These are phyloP conservation scores for Sutorius australiensis DNA, from an alignment of 768 basidiomycete species.

Conservation along the genomic window DNA sequence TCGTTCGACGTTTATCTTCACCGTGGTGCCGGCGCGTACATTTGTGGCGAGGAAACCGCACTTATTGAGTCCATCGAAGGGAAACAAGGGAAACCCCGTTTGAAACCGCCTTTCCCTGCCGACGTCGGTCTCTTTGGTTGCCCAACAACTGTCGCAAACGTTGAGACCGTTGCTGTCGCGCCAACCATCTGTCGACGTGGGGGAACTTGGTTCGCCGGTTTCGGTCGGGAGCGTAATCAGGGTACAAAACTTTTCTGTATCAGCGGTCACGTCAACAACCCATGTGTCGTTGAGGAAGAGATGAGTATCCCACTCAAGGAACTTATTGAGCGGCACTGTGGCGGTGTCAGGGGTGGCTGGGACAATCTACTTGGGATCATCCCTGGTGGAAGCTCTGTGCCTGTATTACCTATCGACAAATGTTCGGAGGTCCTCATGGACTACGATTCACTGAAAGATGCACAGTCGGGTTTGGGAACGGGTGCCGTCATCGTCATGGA, in stretches of 20 bases:
- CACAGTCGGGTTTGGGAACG: constrained; percentile 94
- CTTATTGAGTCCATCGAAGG: constrained; percentile 96
- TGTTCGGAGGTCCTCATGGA: constrained; percentile 96
- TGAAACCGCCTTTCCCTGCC: constrained; percentile 98
- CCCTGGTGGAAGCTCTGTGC: constrained; percentile 93
- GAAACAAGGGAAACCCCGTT: constrained; percentile 95
- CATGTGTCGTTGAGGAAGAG: constrained; percentile 97
- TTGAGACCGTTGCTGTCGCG: constrained; percentile 97
- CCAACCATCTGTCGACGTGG: constrained; percentile 95
- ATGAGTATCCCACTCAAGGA: constrained; percentile 97
- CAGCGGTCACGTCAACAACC: constrained; percentile 96
- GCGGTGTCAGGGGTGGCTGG: constrained; percentile 93
- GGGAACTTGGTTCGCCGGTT: constrained; percentile 84
- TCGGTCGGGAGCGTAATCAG: constrained; percentile 88
- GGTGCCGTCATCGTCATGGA: constrained; percentile 99
- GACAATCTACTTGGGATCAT: constrained; percentile 96
- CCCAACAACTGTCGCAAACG: constrained; percentile 96
- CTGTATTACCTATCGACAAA: constrained; percentile 78
- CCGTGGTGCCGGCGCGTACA: constrained; percentile 96
- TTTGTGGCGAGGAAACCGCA: constrained; percentile 98
- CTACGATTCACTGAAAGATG: constrained; percentile 95
- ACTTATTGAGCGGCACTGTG: constrained; percentile 94
- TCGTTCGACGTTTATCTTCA: constrained; percentile 98
- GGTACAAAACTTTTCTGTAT: constrained; percentile 98
- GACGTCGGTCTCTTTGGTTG: constrained; percentile 98